phyloP scores from a whole-genome alignment of 345 rosid genomes.

The Bruguiera parviflora region DNA sequence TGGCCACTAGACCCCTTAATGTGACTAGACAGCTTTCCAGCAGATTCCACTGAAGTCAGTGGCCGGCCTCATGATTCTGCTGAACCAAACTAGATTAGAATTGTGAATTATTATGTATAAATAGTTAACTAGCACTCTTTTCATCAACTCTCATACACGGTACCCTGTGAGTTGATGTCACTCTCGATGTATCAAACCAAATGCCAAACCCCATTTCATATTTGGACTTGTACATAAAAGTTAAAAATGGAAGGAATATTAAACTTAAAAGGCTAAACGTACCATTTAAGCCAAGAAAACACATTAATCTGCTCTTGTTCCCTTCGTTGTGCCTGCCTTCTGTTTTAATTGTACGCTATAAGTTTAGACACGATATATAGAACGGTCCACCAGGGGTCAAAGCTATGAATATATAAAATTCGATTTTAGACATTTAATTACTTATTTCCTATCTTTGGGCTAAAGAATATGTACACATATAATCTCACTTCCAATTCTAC shows the following conservation, averaged over 20 bases:
- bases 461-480: too few relatives aligned
- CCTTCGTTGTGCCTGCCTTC: too few relatives aligned
- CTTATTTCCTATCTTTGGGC: too few relatives aligned
- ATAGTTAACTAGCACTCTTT: too few relatives aligned
- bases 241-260: background rate
- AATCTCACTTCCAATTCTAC: background rate
- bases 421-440: too few relatives aligned
- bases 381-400: too few relatives aligned
- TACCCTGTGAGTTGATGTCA: slow-evolving; percentile 14
- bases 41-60: slow-evolving; percentile 28
- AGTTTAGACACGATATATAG: too few relatives aligned
- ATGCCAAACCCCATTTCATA: slow-evolving; percentile 34
- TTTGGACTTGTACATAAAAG: slow-evolving; percentile 15
- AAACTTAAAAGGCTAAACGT: background rate
- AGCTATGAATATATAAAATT: too few relatives aligned
- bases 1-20: slow-evolving; percentile 24
- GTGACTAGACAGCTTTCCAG: slow-evolving; percentile 25
- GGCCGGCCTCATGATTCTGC: slow-evolving; percentile 53
- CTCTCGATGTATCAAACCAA: slow-evolving; percentile 8
- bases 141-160: too few relatives aligned
- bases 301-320: too few relatives aligned
- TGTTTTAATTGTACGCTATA: too few relatives aligned
- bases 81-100: slow-evolving; percentile 26
- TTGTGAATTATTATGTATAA: slow-evolving; percentile 2
- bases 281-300: background rate